A percentile compares a stretch with the other conserved stretches of the same genome.
These are phyloP conservation scores for Diaporthe destruens DNA, from an alignment of 2,329 filamentous ascomycete species.

Conservation along the genomic window DNA sequence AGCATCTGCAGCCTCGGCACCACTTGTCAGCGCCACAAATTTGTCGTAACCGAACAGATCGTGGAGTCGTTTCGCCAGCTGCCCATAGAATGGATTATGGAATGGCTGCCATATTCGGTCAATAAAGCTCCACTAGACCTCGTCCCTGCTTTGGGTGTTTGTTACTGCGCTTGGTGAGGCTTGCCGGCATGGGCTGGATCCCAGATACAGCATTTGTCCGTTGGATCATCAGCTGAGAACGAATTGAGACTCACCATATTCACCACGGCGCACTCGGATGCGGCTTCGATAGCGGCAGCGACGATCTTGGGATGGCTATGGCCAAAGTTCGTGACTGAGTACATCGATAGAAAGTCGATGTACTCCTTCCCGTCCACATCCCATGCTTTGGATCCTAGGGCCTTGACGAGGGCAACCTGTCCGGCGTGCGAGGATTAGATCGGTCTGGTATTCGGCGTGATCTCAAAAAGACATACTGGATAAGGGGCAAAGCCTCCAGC, in stretches of 20 bases:
- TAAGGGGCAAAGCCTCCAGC: slow-evolving; percentile 14
- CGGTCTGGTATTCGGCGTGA: background rate
- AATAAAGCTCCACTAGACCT: background rate
- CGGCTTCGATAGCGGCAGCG: slow-evolving; percentile 34
- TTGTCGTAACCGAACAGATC: slow-evolving; percentile 24
- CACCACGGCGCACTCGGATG: slow-evolving; percentile 20
- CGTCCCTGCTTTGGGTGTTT: background rate
- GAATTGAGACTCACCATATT: background rate
- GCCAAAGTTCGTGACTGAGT: slow-evolving; percentile 38
- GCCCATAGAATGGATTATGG: slow-evolving; percentile 10
- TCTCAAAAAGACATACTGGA: slow-evolving; percentile 3
- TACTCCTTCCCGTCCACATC: slow-evolving; percentile 38
- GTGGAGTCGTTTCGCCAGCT: slow-evolving; percentile 27
- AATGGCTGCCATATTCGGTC: slow-evolving; percentile 7
- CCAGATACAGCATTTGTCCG: no score
- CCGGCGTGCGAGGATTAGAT: background rate
- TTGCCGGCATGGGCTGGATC: background rate
- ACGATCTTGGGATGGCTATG: slow-evolving; percentile 39
- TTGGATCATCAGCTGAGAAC: no score
- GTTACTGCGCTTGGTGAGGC: background rate
- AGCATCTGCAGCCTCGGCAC: slow-evolving; percentile 28
- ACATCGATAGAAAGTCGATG: slow-evolving; percentile 38
- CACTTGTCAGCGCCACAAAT: slow-evolving; percentile 27
- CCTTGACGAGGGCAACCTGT: slow-evolving; percentile 31
- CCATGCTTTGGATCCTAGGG: slow-evolving; percentile 37